Base-by-base conservation (phyloP, 129 eudicot species). In the Flaveria linearis region DNA sequence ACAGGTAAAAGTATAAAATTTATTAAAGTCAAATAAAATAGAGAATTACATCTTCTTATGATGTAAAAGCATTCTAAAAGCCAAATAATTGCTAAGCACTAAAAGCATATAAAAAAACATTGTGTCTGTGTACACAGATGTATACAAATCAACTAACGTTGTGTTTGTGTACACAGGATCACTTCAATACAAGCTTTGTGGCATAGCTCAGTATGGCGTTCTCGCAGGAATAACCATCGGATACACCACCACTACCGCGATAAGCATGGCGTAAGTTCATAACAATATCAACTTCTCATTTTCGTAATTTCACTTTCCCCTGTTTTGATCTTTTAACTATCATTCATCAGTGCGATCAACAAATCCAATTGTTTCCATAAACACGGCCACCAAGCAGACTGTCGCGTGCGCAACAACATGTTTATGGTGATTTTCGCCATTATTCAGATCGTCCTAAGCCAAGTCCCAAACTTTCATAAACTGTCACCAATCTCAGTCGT, bases 261-360 rank as follows among this genome's bases (percentile, higher is more conserved):
- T 83, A 22, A 92, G 98, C 93, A 86, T 92, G 91, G 91, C 84
- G 97, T 89, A 84, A 83, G 96, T 20, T 78, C 70, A 64, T 46
- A 16, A 22, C 22, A 63, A 26, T 30, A 18, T 39, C 66, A 1
- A 7, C 41, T 11, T 12, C 22, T 71, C 8, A 11, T 10, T 16
- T 33, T 7, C 25, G 4, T 30, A 55, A 56, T 25, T 65, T 74
- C 17, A 15, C 7, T 16, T 61, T 26, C 30, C 28, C 0, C 3
- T 9, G 7, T 28, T 9, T 17, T 78, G 7, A 64, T 28, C 46
- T n/a, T 13, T 52, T 69, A 57, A 72, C 7, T 22, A 47, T 4
- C 16, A 28, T 30, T 42, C n/a, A 67, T 43, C 78, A 92, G 97
- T 42, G 98, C 98, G 1, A 72, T 90, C 17, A 69, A 72, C 53